These are phyloP conservation scores for Fusarium ramigenum DNA, from an alignment of 2,329 filamentous ascomycete genomes.

Conservation along the genomic window DNA sequence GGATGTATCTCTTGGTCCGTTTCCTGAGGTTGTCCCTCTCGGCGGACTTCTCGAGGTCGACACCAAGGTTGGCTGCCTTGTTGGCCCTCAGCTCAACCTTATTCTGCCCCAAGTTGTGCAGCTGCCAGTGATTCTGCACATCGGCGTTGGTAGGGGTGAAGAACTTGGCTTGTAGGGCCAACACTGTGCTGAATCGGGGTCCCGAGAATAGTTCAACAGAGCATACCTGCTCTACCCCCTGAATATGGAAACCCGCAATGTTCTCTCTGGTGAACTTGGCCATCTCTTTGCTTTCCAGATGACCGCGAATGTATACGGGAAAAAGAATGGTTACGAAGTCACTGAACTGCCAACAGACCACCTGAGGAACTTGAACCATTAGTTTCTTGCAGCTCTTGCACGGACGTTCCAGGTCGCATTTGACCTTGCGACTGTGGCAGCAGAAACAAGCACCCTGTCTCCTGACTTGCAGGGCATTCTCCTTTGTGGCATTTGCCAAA, in stretches of 20 bases:
- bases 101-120: slow-evolving; percentile 48
- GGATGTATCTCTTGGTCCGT: slow-evolving; percentile 59
- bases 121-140: slow-evolving; percentile 62
- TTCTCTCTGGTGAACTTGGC: slow-evolving; percentile 59
- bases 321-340: slow-evolving; percentile 64
- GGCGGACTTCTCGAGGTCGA: slow-evolving; percentile 54
- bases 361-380: slow-evolving; percentile 59
- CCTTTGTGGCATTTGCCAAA: slow-evolving; percentile 62
- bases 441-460: slow-evolving; percentile 67
- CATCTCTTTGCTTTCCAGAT: slow-evolving; percentile 63
- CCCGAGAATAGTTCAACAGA: slow-evolving; percentile 61
- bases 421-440: slow-evolving; percentile 68
- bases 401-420: slow-evolving; percentile 64
- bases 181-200: slow-evolving; percentile 52
- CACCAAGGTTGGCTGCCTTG: slow-evolving; percentile 59
- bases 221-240: slow-evolving; percentile 53
- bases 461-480: slow-evolving; percentile 64
- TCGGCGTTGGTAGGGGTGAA: slow-evolving; percentile 60
- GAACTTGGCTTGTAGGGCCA: slow-evolving; percentile 61
- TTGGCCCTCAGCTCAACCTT: slow-evolving; percentile 54
- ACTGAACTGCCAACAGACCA: slow-evolving; percentile 68
- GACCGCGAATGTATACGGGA: slow-evolving; percentile 60
- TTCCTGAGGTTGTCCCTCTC: slow-evolving; percentile 59
- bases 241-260: slow-evolving; percentile 55
- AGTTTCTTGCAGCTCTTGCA: slow-evolving; percentile 67